Conservation (phyloP, 2,329 filamentous ascomycete species). For the Mollisiaceae sp. region DNA sequence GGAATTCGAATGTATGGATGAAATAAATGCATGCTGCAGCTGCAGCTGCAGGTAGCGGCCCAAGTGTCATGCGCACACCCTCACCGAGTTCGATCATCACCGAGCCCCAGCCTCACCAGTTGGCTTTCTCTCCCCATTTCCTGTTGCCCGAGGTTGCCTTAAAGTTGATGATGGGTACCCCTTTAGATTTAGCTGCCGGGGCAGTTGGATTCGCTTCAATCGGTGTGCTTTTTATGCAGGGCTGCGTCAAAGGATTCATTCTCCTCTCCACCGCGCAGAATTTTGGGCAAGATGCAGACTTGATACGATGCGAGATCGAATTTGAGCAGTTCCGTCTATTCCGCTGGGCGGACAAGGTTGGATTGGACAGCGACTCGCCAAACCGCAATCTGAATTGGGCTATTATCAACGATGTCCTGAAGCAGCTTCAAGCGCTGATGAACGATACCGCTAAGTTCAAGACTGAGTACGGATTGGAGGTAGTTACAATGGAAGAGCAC, state of each 20-base stretch:
- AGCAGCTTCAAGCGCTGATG: conserved; percentile 27
- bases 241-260: conserved; percentile 29
- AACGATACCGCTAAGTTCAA: conserved; percentile 29
- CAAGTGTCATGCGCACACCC: not conserved
- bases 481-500: conserved; percentile 20
- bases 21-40: not conserved
- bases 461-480: conserved; percentile 30
- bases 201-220: conserved; percentile 27
- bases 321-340: conserved; percentile 26
- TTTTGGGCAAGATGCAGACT: conserved; percentile 26
- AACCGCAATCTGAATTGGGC: conserved; percentile 31
- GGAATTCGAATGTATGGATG: not conserved
- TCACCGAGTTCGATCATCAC: not conserved
- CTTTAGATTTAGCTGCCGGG: conserved; percentile 23
- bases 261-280: conserved; percentile 30
- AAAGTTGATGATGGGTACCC: not conserved
- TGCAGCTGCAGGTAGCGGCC: not conserved
- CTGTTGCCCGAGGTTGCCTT: not conserved
- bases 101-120: not conserved
- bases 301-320: conserved; percentile 24
- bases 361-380: conserved; percentile 19
- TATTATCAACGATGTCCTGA: conserved; percentile 24
- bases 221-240: conserved; percentile 21
- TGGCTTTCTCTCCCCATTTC: not conserved
- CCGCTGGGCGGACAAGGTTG: conserved; percentile 25